Base-by-base conservation (phyloP, 495 filamentous ascomycete species). In the Penicillium cosmopolitanum region DNA sequence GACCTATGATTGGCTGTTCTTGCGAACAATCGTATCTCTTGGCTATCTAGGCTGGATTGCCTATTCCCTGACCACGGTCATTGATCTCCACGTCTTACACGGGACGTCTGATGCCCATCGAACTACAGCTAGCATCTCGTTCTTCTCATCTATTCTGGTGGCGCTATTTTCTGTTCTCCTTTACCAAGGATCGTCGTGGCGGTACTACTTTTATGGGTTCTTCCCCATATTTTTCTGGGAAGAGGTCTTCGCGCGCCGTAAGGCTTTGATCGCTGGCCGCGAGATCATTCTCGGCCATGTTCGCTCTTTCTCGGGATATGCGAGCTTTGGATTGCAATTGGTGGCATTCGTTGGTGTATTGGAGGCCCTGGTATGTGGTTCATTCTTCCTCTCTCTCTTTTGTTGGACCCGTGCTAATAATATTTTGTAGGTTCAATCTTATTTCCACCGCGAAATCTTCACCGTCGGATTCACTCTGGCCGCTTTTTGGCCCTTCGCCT, bases 191-290 rank as follows among this genome's bases (percentile, higher is more conserved):
- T 94, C 92, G 3, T 87, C 94, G 0, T 79, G 83, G 62, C 90
- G 90, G 5, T 99, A 98, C 70, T 98, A 98, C 64, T 87, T 87
- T 23, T 99, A 98, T 68, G 93, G 85, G 5, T 80, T 94, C 62
- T 99, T 98, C 71, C 94, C 96, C 0, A 85, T 95, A 2, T 84
- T 87, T 47, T 97, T 99, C 79, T 99, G 96, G 95, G 93, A 97
- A 69, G 96, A 96, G 65, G 92, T 98, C 0, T 92, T 89, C 69
- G 91, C 90, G 4, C 85, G 92, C 9, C 80, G 93, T 47, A 81
- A 83, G 51, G 86, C 91, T 53, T 66, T 97, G 44, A 61, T 72
- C 47, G 81, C 87, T 59, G 95, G 93, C 9, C 82, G 83, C 43
- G 81, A 82, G 59, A 82, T 84, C 50, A 70, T 98, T 15, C 83